Base-by-base conservation (phyloP, 2,329 filamentous ascomycete genomes). In the Penicillium thymicola region DNA sequence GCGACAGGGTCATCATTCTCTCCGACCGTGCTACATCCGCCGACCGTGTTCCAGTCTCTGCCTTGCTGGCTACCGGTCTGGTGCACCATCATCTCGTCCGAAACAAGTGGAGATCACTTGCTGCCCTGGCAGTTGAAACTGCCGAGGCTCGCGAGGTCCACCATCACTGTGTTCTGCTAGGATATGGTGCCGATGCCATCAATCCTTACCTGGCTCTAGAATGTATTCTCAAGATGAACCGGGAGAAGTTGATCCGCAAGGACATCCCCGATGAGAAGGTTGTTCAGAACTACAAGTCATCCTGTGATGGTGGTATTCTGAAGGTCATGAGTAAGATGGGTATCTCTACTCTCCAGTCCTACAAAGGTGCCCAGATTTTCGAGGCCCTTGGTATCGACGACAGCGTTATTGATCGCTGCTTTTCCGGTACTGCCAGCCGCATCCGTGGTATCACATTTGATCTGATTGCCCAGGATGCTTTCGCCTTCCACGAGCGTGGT, bases 251-350 rank as follows among this genome's bases (percentile, higher is more conserved):
- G 60, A 95, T 97, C 75, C 89, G 92, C 75, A 96, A 95, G 83
- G 89, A 94, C 75, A 80, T 96, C 42, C 84, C 83, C 21, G 85
- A 94, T 57, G 88, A 96, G 59, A 83, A 87, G 67, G 85, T 97
- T 55, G 92, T 97, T 65, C 86, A 88, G 68, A 97, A 97, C 80
- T 97, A 97, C 83, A 96, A 95, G 79, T 90, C 95, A 75, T 97
- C 93, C 60, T 93, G 90, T 68, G 92, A 97, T 66, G 93, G 93
- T 70, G 93, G 93, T 79, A 96, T 97, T 62, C 81, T 97, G 62
- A 97, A 97, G 78, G 93, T 97, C 73, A 97, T 97, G 93, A 94
- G 89, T 75, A 97, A 97, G 82, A 97, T 97, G 93, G 93, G 93
- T 79, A 97, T 97, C 63, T 97, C 93, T 7, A 97, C 93, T 32